Evolutionary conservation across 148 eudicot genomes (phyloP), one percentile per base, ranked within the genome.

Genomic region (Mesembryanthemum crystallinum): DNA sequence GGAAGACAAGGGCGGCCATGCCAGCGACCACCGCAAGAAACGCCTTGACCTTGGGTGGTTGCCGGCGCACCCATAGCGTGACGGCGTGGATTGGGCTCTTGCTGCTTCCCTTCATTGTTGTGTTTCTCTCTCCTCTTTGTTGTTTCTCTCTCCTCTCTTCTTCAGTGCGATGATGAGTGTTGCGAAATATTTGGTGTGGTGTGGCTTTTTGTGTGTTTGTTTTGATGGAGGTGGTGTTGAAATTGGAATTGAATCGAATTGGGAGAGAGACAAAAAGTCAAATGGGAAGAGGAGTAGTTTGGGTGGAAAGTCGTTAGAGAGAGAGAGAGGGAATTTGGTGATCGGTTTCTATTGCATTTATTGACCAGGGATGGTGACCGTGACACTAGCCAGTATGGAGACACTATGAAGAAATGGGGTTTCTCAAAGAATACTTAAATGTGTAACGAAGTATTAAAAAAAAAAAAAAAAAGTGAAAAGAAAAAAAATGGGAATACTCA

Each of bases 21-120:
- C 77, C 86, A 5, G 82, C 27, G 4, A 84, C 66, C 71, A 86
- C 81, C 70, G 79, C 87, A 3, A 88, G 72, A 64, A 86, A 80
- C 64, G 77, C 83, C 86, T 88, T 88, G 32, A 86, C 79, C 79
- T 82, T 84, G 10, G 91, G 89, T 18, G 89, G 89, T 67, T 88
- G 91, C 37, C 88, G 86, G 30, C 86, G 74, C 2, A 88, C 65
- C 91, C 91, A 88, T 45, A 82, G 71, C 21, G 74, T 69, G 68
- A 83, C 78, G 64, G 85, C 86, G 43, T 85, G 89, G 21, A 83
- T 75, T 69, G 85, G 79, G 51, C 73, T 76, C 65, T 77, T 86
- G 32, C 74, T 73, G 43, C 78, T 68, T 72, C 76, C 59, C 64
- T 64, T 57, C 68, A 62, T 75, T 27, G 8, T n/a, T n/a, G n/a